Evolutionary conservation across 2,329 filamentous ascomycete species (phyloP).

Genomic region (Epichloe hybrida): DNA sequence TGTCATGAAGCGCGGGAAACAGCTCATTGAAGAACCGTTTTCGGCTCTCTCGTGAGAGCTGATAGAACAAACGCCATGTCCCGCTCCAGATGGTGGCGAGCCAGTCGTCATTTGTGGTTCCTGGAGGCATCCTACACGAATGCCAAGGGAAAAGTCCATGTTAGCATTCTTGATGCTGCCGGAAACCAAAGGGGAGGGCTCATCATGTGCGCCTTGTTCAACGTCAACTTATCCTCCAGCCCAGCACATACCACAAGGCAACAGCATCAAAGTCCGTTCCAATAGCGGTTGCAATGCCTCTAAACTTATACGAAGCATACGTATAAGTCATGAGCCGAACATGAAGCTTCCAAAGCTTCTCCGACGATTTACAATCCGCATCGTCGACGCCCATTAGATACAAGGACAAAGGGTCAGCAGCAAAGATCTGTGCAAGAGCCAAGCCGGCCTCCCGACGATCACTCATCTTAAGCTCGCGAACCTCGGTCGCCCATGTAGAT

Average conservation of each 20-base stretch:
- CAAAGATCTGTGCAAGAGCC: constrained; percentile 66
- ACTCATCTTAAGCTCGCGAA: constrained; percentile 49
- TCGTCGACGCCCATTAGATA: constrained; percentile 66
- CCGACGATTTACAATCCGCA: constrained; percentile 45
- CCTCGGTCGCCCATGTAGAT: constrained; percentile 36
- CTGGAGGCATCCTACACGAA: constrained; percentile 55
- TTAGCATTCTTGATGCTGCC: background rate
- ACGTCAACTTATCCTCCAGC: too few species aligned
- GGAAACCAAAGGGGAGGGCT: background rate
- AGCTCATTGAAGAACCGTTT: constrained; percentile 67
- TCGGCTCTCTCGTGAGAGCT: constrained; percentile 58
- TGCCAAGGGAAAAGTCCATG: background rate
- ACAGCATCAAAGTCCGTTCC: constrained; percentile 67
- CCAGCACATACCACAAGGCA: constrained; percentile 51
- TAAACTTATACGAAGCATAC: constrained; percentile 60
- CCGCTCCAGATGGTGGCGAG: constrained; percentile 60
- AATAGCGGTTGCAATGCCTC: constrained; percentile 60
- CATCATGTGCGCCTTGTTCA: too few species aligned
- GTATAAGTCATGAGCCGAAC: constrained; percentile 66
- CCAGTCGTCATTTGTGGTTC: constrained; percentile 59
- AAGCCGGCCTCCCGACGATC: constrained; percentile 60
- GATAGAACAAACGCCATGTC: constrained; percentile 64
- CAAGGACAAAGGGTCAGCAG: constrained; percentile 56
- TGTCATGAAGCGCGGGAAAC: constrained; percentile 58
- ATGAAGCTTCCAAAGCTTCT: constrained; percentile 64